Conservation (phyloP, 768 basidiomycete genomes). For the Kwoniella bestiolae region DNA sequence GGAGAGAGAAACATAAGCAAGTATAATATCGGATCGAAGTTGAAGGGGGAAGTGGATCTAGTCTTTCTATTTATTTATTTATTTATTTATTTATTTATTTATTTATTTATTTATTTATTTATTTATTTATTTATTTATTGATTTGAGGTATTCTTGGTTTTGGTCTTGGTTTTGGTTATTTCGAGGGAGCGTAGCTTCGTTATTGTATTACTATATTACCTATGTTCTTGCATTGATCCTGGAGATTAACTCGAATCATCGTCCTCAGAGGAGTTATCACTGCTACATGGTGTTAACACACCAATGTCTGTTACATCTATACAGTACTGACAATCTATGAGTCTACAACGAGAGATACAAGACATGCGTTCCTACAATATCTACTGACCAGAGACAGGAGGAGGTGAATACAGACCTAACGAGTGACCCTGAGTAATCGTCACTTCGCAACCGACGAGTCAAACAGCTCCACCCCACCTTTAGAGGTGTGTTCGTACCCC, state of each 20-base stretch:
- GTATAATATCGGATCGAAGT: conserved; percentile 1
- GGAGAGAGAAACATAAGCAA: neutral
- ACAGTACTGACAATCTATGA: neutral
- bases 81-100: no score
- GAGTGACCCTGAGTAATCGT: neutral
- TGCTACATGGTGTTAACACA: no score
- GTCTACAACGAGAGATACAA: neutral
- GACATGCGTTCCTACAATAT: neutral
- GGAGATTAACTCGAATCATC: conserved; percentile 4
- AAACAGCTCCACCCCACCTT: conserved; percentile 31
- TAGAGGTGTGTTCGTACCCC: conserved; percentile 40
- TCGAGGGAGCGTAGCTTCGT: neutral
- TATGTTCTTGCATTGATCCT: conserved; percentile 2
- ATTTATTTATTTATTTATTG: no score
- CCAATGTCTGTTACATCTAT: no score
- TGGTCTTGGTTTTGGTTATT: neutral
- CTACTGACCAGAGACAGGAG: no score
- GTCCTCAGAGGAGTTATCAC: no score
- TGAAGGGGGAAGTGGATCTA: neutral
- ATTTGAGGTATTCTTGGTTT: neutral
- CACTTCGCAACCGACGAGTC: conserved; percentile 22
- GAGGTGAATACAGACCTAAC: no score
- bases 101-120: no score
- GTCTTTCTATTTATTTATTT: no score
- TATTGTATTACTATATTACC: neutral